A percentile compares a stretch with the other conserved stretches of the same genome.
Evolutionary conservation across 495 filamentous ascomycete genomes (phyloP).

Genomic region (Penicillium angulare): DNA sequence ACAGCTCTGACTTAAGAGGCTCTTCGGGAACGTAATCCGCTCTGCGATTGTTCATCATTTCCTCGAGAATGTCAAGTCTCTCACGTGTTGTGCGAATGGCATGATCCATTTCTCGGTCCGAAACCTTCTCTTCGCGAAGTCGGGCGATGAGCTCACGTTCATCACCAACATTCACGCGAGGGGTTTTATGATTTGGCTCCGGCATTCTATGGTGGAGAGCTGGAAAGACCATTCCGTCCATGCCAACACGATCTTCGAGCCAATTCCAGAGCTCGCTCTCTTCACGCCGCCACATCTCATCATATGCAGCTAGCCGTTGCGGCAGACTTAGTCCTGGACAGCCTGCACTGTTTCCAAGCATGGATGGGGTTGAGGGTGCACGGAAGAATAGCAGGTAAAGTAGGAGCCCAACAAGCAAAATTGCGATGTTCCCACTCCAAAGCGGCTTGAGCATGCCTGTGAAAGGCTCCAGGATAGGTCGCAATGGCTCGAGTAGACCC

Average conservation of each 20-base stretch:
- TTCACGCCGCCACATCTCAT: constrained; percentile 88
- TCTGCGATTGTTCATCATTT: constrained; percentile 61
- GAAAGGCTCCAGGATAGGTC: constrained; percentile 66
- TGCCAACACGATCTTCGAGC: constrained; percentile 83
- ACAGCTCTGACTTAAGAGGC: constrained; percentile 19
- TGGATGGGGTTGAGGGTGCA: constrained; percentile 45
- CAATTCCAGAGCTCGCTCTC: constrained; percentile 94
- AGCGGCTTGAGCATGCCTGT: constrained; percentile 68
- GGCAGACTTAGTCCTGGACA: constrained; percentile 42
- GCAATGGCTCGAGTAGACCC: constrained; percentile 80
- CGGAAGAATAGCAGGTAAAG: constrained; percentile 58
- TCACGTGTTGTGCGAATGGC: constrained; percentile 85
- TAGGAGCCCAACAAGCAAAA: constrained; percentile 51
- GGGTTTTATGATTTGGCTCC: constrained; percentile 23
- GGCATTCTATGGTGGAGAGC: constrained; percentile 27
- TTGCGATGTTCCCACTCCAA: constrained; percentile 63
- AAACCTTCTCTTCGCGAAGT: constrained; percentile 69
- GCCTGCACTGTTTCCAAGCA: constrained; percentile 36
- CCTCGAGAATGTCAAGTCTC: constrained; percentile 70
- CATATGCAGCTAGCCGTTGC: constrained; percentile 78
- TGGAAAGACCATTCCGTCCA: constrained; percentile 60
- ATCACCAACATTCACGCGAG: constrained; percentile 22
- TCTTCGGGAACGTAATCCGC: constrained; percentile 12
- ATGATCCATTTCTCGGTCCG: constrained; percentile 75
- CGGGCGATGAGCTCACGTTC: constrained; percentile 40